Base-by-base conservation (phyloP, 495 filamentous ascomycete species). In the Podospora pseudopauciseta region DNA sequence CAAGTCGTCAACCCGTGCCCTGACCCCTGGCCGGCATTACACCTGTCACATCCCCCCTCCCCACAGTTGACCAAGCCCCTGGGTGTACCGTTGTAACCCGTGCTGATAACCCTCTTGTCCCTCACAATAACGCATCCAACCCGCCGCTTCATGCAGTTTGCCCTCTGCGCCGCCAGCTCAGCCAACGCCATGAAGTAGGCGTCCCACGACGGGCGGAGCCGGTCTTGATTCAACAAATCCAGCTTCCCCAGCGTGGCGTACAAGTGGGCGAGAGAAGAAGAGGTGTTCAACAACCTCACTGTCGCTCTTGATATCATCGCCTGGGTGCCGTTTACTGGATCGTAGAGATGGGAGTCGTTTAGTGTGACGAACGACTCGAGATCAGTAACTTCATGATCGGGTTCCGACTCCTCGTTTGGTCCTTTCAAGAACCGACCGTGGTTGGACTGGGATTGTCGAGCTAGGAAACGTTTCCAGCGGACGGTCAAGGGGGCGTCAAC, bases 1-100 rank as follows among this genome's bases (percentile, higher is more conserved):
- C 95, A 99, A 20, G 95, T 96, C 1, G 87, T 87, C 34, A 98
- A 82, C 0, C 86, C 89, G 34, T 86, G 81, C 18, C 95, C 94
- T 53, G 88, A 89, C 32, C 83, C 87, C 2, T 87, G 89, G 18
- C 76, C 81, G 18, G 75, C 72, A 74, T 99, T 99, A 77, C 95
- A 98, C 53, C 95, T 84, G 44, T 87, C 86, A 74, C 95, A 99
- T 68, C 95, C 95, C 68, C 95, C 95, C 77, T 96, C 92, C 68
- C 90, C 93, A 80, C 95, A 99, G 74, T 99, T 99, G 64, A 76
- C 83, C 68, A 97, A 80, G 59, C 93, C 87, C 55, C 95, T 83
- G 2, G 95, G 93, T 13, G 95, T 97, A 49, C 95, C 95, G 78
- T 99, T 99, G 77, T 99, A 99, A n/a, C 95, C 95, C 0, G 95